These are phyloP conservation scores for Rhodotorula toruloides DNA, from an alignment of 768 basidiomycete genomes.

Conservation along the genomic window DNA sequence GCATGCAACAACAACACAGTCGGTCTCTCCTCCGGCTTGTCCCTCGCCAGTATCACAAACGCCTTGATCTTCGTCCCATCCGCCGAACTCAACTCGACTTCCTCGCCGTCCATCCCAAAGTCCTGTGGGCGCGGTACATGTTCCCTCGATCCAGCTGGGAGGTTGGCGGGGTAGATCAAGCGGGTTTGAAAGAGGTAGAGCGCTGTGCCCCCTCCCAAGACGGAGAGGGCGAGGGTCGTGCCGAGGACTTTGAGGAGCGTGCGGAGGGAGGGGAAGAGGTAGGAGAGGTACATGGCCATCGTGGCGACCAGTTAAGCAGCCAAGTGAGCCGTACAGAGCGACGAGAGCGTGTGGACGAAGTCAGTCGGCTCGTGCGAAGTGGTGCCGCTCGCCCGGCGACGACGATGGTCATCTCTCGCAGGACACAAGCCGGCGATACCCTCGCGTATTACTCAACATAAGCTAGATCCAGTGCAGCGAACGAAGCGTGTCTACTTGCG, in stretches of 20 bases:
- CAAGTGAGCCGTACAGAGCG: too few relatives aligned
- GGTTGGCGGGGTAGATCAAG: slow-evolving; percentile 83
- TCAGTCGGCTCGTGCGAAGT: too few relatives aligned
- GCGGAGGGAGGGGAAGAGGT: not conserved
- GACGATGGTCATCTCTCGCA: too few relatives aligned
- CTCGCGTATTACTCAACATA: too few relatives aligned
- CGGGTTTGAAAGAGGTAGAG: slow-evolving; percentile 81
- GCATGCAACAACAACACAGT: slow-evolving; percentile 90
- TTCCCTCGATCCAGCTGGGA: slow-evolving; percentile 62
- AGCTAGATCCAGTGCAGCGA: too few relatives aligned
- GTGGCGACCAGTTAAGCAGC: too few relatives aligned
- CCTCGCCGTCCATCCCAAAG: slow-evolving; percentile 68
- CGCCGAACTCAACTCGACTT: slow-evolving; percentile 64
- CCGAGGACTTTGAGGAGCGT: slow-evolving; percentile 12
- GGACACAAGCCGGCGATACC: too few relatives aligned
- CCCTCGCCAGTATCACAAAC: slow-evolving; percentile 63
- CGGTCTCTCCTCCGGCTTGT: slow-evolving; percentile 55
- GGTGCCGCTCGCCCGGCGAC: too few relatives aligned
- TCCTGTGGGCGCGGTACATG: slow-evolving; percentile 68
- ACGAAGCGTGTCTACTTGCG: not conserved
- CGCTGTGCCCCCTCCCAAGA: slow-evolving; percentile 50
- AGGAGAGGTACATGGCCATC: too few relatives aligned
- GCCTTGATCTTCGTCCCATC: slow-evolving; percentile 69
- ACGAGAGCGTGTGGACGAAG: too few relatives aligned
- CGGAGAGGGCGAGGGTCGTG: not conserved